phyloP scores from a whole-genome alignment of 805 yeast genomes.

The Wickerhamomyces strasburgensis region DNA sequence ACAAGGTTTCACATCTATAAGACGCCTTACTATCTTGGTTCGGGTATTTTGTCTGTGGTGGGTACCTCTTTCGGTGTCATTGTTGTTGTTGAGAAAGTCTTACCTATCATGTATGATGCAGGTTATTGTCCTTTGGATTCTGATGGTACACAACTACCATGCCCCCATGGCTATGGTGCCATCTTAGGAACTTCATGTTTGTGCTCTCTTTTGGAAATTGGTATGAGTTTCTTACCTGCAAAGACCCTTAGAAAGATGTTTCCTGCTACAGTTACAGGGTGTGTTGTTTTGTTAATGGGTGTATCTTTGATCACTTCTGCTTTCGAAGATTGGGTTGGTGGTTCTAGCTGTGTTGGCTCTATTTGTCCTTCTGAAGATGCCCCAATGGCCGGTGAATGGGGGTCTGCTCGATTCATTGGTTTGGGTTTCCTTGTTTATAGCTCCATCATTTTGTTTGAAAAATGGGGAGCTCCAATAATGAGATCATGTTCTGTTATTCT shows the following conservation, averaged over 20 bases:
- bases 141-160: conserved; percentile 66
- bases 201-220: conserved; percentile 70
- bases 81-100: conserved; percentile 67
- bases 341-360: conserved; percentile 57
- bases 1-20: conserved; percentile 72
- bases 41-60: conserved; percentile 83
- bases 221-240: conserved; percentile 75
- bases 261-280: conserved; percentile 90
- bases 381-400: conserved; percentile 65
- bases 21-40: conserved; percentile 80
- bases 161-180: conserved; percentile 89
- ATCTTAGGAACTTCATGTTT: conserved; percentile 72
- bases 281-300: conserved; percentile 85
- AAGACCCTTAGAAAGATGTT: conserved; percentile 62
- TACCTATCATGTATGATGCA: conserved; percentile 72
- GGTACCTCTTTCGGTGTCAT: conserved; percentile 90
- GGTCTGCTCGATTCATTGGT: conserved; percentile 85
- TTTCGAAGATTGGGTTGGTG: conserved; percentile 84
- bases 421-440: conserved; percentile 79
- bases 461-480: conserved; percentile 93
- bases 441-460: conserved; percentile 70
- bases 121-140: conserved; percentile 63
- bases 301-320: conserved; percentile 65
- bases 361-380: conserved; percentile 48
- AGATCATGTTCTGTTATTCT: conserved; percentile 87